Evolutionary conservation across 768 basidiomycete genomes (phyloP).

Genomic region (Leccinum uliginosum): DNA sequence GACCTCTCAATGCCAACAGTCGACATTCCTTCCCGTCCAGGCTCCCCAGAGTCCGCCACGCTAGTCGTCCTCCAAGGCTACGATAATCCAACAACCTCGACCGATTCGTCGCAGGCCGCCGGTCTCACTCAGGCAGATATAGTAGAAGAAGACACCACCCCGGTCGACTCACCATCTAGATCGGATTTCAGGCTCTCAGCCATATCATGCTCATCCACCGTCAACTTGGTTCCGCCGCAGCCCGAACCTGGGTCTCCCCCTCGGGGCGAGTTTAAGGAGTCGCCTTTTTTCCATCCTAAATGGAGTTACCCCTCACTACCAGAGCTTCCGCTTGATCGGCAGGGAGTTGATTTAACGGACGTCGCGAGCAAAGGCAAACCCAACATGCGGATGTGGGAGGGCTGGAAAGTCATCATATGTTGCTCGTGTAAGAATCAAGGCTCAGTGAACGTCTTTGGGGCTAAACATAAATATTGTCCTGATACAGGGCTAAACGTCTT

Average conservation of each 20-base stretch:
- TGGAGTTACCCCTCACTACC: constrained; percentile 28
- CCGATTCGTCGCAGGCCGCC: neutral
- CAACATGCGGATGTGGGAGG: constrained; percentile 34
- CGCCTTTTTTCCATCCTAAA: constrained; percentile 19
- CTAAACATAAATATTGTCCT: neutral
- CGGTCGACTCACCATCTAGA: constrained; percentile 14
- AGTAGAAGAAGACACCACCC: constrained; percentile 8
- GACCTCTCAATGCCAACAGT: constrained; percentile 10
- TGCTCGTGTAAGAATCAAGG: constrained; percentile 48
- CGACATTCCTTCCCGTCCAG: constrained; percentile 8
- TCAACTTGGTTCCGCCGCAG: constrained; percentile 21
- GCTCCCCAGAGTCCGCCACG: constrained; percentile 28
- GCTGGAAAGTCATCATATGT: constrained; percentile 51
- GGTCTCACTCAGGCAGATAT: neutral
- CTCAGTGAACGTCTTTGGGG: neutral
- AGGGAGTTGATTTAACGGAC: neutral
- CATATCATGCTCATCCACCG: constrained; percentile 21
- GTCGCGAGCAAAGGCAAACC: constrained; percentile 1
- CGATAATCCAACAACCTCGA: constrained; percentile 6
- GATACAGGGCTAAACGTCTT: constrained; percentile 65
- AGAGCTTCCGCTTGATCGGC: constrained; percentile 14
- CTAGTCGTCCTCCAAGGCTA: constrained; percentile 26
- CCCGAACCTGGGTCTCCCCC: constrained; percentile 2
- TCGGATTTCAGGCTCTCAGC: constrained; percentile 23
- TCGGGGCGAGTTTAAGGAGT: constrained; percentile 23